A percentile compares a stretch with the other conserved stretches of the same genome.
Evolutionary conservation across 805 yeast genomes (phyloP).

Genomic region (Schizosaccharomyces pombe): ASM294v3 CU329670.1:3285501-3286000

Average conservation of each 20-base stretch:
- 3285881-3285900: too few relatives aligned
- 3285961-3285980: too few relatives aligned
- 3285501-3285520: conserved; percentile 6
- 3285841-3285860: too few relatives aligned
- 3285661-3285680: conserved; percentile 14
- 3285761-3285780: too few relatives aligned
- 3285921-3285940: too few relatives aligned
- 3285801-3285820: too few relatives aligned
- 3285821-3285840: too few relatives aligned
- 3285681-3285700: conserved; percentile 15
- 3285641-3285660: conserved; percentile 17
- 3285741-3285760: background rate
- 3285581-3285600: conserved; percentile 13
- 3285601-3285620: conserved; percentile 16
- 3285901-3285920: too few relatives aligned
- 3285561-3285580: conserved; percentile 13
- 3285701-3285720: conserved; percentile 18
- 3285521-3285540: background rate
- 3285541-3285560: conserved; percentile 8
- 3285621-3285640: conserved; percentile 16
- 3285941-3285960: too few relatives aligned
- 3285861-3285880: too few relatives aligned
- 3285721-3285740: background rate
- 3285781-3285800: too few relatives aligned
- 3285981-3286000: too few relatives aligned